Conservation (phyloP, 208 protist species). For the Borovskyia barvae region DNA sequence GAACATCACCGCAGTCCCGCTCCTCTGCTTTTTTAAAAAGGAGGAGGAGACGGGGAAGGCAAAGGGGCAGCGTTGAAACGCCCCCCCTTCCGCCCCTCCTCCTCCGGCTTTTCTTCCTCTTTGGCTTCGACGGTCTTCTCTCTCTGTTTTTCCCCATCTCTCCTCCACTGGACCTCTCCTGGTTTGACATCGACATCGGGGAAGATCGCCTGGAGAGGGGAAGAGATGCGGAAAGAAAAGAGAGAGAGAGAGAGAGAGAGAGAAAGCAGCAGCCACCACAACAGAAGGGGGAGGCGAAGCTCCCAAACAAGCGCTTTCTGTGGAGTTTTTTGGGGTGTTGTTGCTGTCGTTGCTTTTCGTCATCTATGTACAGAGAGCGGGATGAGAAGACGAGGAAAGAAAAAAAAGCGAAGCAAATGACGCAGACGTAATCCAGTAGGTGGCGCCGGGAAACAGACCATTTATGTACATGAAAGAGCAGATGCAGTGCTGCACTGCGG, state of each 20-base stretch:
- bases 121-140: neutral
- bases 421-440: no score
- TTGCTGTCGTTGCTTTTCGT: conserved; percentile 1
- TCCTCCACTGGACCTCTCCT: neutral
- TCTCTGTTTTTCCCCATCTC: conserved; percentile 6
- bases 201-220: neutral
- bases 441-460: no score
- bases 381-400: neutral
- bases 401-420: neutral
- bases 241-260: neutral
- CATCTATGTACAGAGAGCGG: neutral
- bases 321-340: no score
- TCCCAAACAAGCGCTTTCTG: no score
- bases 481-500: conserved; percentile 3
- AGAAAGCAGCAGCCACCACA: neutral
- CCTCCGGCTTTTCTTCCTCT: neutral
- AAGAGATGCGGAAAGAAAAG: neutral
- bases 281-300: no score
- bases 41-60: no score
- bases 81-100: no score
- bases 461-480: neutral
- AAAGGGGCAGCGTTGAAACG: no score
- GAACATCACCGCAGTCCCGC: no score
- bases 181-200: neutral
- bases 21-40: neutral